These are phyloP conservation scores for Magnusiomyces tetraspermus DNA, from an alignment of 1,139 yeast species.

Conservation along the genomic window DNA sequence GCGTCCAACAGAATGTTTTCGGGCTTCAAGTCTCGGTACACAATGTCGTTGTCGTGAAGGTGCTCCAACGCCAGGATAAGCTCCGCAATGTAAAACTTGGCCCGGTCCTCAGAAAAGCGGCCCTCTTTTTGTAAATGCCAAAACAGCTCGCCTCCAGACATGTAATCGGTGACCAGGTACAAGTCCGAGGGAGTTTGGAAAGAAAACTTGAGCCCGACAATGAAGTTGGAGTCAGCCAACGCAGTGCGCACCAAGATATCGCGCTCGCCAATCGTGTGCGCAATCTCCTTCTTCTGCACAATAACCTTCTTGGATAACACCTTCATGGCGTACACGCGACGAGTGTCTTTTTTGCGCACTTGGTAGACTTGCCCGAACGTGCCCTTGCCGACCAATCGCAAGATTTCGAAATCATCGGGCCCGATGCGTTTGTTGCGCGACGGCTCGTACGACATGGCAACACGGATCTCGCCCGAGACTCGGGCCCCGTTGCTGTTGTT, in stretches of 20 bases:
- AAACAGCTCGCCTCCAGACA: constrained; percentile 96
- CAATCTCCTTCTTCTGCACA: constrained; percentile 93
- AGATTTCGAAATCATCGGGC: constrained; percentile 87
- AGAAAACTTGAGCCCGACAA: constrained; percentile 89
- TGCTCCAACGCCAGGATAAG: constrained; percentile 85
- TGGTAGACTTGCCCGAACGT: constrained; percentile 97
- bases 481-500: constrained; percentile 70
- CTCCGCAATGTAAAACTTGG: constrained; percentile 94
- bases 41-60: constrained; percentile 85
- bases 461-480: constrained; percentile 66
- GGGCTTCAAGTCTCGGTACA: constrained; percentile 90
- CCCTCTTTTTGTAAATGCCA: constrained; percentile 98
- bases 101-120: constrained; percentile 81
- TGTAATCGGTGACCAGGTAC: constrained; percentile 88
- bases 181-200: constrained; percentile 91
- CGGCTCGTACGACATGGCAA: constrained; percentile 63
- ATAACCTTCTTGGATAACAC: constrained; percentile 87
- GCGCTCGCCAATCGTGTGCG: constrained; percentile 95
- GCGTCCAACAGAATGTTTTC: constrained; percentile 91
- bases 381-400: constrained; percentile 86
- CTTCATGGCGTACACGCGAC: constrained; percentile 93
- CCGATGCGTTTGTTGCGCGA: constrained; percentile 63
- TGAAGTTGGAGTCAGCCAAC: constrained; percentile 73
- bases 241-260: constrained; percentile 86
- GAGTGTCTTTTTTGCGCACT: constrained; percentile 81